These are phyloP conservation scores for Sclerotinia glacialis DNA, from an alignment of 2,329 filamentous ascomycete genomes.

Conservation along the genomic window DNA sequence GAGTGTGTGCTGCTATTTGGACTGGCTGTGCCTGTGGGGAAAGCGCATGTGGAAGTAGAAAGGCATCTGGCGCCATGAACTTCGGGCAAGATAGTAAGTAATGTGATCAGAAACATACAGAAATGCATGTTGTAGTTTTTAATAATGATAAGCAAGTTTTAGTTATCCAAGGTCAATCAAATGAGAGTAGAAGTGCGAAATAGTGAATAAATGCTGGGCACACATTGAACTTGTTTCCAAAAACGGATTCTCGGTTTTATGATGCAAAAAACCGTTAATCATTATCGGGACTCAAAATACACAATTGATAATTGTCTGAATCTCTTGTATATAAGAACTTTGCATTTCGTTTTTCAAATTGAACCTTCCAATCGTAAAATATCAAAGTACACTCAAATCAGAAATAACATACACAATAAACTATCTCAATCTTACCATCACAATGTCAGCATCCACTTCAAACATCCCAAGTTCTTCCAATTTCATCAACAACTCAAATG, in stretches of 20 bases:
- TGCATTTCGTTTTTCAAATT: neutral
- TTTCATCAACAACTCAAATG: neutral
- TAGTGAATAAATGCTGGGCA: neutral
- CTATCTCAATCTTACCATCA: neutral
- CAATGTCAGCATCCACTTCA: neutral
- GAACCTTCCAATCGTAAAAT: neutral
- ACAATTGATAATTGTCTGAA: neutral
- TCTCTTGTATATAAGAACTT: neutral
- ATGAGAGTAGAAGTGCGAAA: neutral
- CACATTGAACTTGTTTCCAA: too few species aligned
- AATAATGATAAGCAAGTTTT: neutral
- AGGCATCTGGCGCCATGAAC: neutral
- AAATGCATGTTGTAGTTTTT: neutral
- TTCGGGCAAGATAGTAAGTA: neutral
- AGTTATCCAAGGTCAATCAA: neutral
- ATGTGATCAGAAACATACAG: neutral
- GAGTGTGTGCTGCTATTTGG: neutral
- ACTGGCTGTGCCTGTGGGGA: neutral
- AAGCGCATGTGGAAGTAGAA: neutral
- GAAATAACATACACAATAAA: neutral
- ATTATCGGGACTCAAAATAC: neutral
- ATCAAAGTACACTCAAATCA: neutral
- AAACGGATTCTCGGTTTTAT: too few species aligned
- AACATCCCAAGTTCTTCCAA: neutral
- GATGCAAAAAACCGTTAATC: neutral